Evolutionary conservation across 2,329 filamentous ascomycete species (phyloP), one percentile per base, ranked within the genome.

Genomic region (Trichophyton mentagrophytes): DNA sequence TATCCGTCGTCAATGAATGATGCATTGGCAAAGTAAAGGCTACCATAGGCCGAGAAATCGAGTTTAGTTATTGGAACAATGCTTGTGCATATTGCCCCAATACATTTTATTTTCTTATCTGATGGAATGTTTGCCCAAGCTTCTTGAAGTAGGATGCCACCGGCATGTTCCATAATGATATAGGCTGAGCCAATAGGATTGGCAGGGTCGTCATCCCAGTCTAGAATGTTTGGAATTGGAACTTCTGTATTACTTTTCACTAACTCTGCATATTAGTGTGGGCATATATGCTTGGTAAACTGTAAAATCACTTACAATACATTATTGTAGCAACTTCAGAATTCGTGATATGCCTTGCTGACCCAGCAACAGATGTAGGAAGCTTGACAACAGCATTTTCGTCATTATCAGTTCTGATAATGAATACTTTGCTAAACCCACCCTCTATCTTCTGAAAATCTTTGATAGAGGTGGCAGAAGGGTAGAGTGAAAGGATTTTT

Each of bases 401-500:
- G 6, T 60, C 71, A 66, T 75, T 72, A 56, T 79, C 66, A 46
- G 74, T 69, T 17, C 67, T 68, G 60, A 79, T 73, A 40, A 77
- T 68, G 58, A 79, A 78, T 27, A 73, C 73, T 64, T 74, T 67
- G 22, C 44, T 47, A 9, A 73, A 78, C 1, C 72, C 71, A 3
- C 77, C 74, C 68, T 79, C 76, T 57, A 71, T 69, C 66, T 79
- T 79, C 57, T 72, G 67, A 61, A 67, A 77, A 15, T 61, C 66
- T 59, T 61, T 61, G 46, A 79, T 69, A 8, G 64, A 64, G 11
- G 40, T 67, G 44, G 74, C 73, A 46, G 67, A 70, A 42, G 72
- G 72, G 63, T 69, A 74, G 40, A 74, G 64, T 51, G 70, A 67
- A 38, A 77, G 61, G 11, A 73, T 69, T 58, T 64, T 72, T 46